Base-by-base conservation (phyloP, 1,284 basidiomycete genomes). In the Vanrija sp. region DNA sequence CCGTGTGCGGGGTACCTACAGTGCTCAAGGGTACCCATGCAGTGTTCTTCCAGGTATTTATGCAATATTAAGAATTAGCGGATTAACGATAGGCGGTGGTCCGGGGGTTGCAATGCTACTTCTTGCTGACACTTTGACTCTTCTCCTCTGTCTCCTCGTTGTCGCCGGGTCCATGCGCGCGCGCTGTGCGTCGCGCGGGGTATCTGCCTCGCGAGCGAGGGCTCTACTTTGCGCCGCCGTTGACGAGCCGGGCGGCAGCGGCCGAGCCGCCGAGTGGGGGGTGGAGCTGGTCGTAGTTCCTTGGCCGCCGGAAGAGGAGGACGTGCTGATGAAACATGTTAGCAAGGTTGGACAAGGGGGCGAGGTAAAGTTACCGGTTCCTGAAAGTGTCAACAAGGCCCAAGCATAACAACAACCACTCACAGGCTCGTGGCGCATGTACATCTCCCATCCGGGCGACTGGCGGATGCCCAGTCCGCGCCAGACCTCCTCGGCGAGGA, bases 391-490 rank as follows among this genome's bases (percentile, higher is more conserved):
- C 23, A 43, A 42, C 20, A 41, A 41, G 7, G 20, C 38, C 38
- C 45, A 20, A 20, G 27, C 20, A 8, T 7, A 22, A 14, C 31
- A 47, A 37, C 23, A 48, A 48, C 47, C 9, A 67, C 72, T 67
- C 41, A 74, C 72, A 50, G 72, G 72, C 25, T 75, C 73, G 46
- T 77, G 75, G 20, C 75, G 68, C 68, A 77, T 74, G 67, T 76
- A 77, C 73, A 76, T 76, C 61, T 76, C 70, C 75, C 75, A 77
- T 51, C 75, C 75, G 43, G 72, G 72, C 37, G 69, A 72, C 54
- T 77, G 75, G 51, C 74, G 64, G 48, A 77, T 74, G 7, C 75
- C 75, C 24, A 76, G 65, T 16, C 72, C 71, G 52, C 75, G 59
- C 75, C 75, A 77, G 18, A 71, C 65, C 46, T 73, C 71, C 56